These are phyloP conservation scores for Leucocoprinus birnbaumii DNA, from an alignment of 768 basidiomycete genomes.

Conservation along the genomic window DNA sequence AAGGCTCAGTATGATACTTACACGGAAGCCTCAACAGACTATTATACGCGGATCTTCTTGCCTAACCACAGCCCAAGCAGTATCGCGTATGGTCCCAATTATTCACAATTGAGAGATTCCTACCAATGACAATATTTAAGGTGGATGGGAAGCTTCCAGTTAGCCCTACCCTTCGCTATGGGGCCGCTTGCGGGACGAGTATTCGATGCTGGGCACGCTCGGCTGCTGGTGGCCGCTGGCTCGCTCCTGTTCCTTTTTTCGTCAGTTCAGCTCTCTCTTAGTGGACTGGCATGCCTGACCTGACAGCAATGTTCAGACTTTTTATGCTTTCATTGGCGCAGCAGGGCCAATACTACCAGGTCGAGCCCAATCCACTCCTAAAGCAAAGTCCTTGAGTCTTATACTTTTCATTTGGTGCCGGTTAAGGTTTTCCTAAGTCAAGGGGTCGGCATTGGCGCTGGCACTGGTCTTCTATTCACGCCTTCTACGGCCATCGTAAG, in stretches of 20 bases:
- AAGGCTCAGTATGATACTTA: conserved; percentile 16
- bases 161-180: conserved; percentile 39
- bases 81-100: conserved; percentile 31
- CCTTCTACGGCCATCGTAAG: conserved; percentile 44
- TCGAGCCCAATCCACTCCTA: conserved; percentile 13
- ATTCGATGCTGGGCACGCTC: conserved; percentile 46
- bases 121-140: conserved; percentile 20
- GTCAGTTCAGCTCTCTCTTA: conserved; percentile 15
- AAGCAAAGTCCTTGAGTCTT: background rate
- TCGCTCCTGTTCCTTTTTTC: conserved; percentile 23
- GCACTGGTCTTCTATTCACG: conserved; percentile 48
- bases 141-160: conserved; percentile 48
- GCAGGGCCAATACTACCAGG: conserved; percentile 41
- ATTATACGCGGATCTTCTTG: conserved; percentile 37
- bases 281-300: conserved; percentile 14
- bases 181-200: conserved; percentile 39
- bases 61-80: conserved; percentile 34
- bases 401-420: too few species aligned
- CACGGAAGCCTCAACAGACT: conserved; percentile 32
- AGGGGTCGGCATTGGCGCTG: conserved; percentile 51
- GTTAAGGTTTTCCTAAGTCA: conserved; percentile 45
- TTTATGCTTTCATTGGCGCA: conserved; percentile 42
- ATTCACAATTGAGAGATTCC: background rate
- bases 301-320: conserved; percentile 19
- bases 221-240: conserved; percentile 21